A percentile compares a stretch with the other conserved stretches of the same genome.
Evolutionary conservation across 2,329 filamentous ascomycete genomes (phyloP).

Genomic region (Coniochaeta pulveracea): DNA sequence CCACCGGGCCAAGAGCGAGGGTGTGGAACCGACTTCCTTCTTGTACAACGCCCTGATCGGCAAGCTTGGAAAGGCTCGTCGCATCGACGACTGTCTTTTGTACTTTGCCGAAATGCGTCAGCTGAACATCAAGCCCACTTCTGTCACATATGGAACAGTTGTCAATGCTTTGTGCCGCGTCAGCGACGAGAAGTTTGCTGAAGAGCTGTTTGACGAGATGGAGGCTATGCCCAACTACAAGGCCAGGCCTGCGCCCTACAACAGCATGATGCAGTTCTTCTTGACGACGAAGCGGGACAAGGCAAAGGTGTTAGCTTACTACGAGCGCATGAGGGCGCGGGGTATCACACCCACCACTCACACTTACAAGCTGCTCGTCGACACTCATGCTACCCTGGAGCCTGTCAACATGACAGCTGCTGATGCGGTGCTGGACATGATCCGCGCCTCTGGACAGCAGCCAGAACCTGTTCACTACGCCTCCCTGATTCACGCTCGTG

Average conservation of each 20-base stretch:
- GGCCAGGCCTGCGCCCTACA: slow-evolving; percentile 91
- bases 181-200: slow-evolving; percentile 93
- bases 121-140: slow-evolving; percentile 86
- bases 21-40: slow-evolving; percentile 92
- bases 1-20: slow-evolving; percentile 82
- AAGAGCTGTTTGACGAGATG: slow-evolving; percentile 98
- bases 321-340: slow-evolving; percentile 82
- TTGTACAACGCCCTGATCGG: slow-evolving; percentile 97
- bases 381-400: slow-evolving; percentile 88
- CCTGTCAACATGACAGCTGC: slow-evolving; percentile 81
- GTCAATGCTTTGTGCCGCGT: slow-evolving; percentile 96
- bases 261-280: slow-evolving; percentile 99
- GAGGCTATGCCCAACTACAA: slow-evolving; percentile 98
- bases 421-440: slow-evolving; percentile 69
- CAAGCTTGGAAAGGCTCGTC: slow-evolving; percentile 93
- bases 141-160: slow-evolving; percentile 95
- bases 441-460: slow-evolving; percentile 60
- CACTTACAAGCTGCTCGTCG: slow-evolving; percentile 94
- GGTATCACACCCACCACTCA: slow-evolving; percentile 86
- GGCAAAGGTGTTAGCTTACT: slow-evolving; percentile 85
- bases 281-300: slow-evolving; percentile 94
- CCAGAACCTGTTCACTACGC: slow-evolving; percentile 94
- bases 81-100: slow-evolving; percentile 94
- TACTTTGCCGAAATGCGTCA: slow-evolving; percentile 98
- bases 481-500: slow-evolving; percentile 88